Base-by-base conservation (phyloP, 2,329 filamentous ascomycete genomes). In the Alternaria postmessia region DNA sequence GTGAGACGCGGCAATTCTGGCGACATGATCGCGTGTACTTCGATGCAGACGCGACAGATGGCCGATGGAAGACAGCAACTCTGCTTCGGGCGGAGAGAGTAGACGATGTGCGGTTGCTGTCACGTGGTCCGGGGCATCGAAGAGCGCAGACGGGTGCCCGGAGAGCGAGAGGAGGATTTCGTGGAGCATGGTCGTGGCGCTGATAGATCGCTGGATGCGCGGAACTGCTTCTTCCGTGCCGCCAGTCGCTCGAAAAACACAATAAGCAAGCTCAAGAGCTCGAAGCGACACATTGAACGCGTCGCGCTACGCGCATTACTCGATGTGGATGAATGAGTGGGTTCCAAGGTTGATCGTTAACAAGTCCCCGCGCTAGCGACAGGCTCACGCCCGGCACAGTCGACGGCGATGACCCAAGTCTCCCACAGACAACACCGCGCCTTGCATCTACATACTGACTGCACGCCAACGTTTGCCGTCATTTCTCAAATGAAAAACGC, bases 101-200 rank as follows among this genome's bases (percentile, higher is more conserved):
- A 87, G 78, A 28, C 82, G 78, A 61, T 83, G 80, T 62, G 72
- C 58, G 44, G 64, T 70, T 3, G 74, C 69, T 4, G 70, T 78
- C 72, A 78, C 69, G 69, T 81, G 77, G 65, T 80, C 54, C 39
- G 63, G 57, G 70, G 80, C 66, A 77, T 87, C 86, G 82, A 97
- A 91, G 75, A 98, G 87, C 68, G 93, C 91, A 66, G 94, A 97
- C 66, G 92, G 91, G 81, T 98, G 92, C 69, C 95, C 94, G 73
- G 94, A 96, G 80, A 98, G 89, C 79, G 94, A 94, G 80, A 99
- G 90, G 80, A 98, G 89, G 82, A 99, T 93, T 85, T 99, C 95
- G 87, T 98, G 95, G 79, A 99, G 91, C 95, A 99, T 99, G 70
- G 73, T 55, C 58, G 63, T 18, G 72, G 70, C n/a, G 57, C 51